Conservation (phyloP, 2,329 filamentous ascomycete genomes). For the Ophiostoma tasmaniense region DNA sequence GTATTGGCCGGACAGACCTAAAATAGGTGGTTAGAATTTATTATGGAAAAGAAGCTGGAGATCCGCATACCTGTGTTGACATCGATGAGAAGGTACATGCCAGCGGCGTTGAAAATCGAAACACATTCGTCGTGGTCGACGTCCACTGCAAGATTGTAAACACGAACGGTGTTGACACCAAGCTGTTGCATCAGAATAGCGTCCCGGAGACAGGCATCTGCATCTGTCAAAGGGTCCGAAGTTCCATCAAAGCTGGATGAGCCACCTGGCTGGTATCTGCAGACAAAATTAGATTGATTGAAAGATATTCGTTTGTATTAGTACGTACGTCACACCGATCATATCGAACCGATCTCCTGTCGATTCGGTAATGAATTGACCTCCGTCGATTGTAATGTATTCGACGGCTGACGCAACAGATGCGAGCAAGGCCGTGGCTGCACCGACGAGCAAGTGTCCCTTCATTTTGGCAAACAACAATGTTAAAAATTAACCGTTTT, state of each 20-base stretch:
- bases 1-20: conserved; percentile 62
- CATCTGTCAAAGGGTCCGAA: not conserved
- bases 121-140: conserved; percentile 77
- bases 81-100: conserved; percentile 94
- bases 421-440: not conserved
- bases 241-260: not conserved
- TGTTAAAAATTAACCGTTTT: too few species aligned
- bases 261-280: not conserved
- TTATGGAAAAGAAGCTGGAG: not conserved
- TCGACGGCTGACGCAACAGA: not conserved
- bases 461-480: too few species aligned
- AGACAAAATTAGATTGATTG: not conserved
- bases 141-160: conserved; percentile 81
- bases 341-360: not conserved
- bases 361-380: not conserved
- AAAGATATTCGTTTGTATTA: not conserved
- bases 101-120: conserved; percentile 68
- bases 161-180: conserved; percentile 73
- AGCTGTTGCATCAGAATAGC: not conserved
- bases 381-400: not conserved
- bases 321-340: not conserved
- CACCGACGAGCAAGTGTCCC: too few species aligned
- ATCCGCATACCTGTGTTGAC: conserved; percentile 37
- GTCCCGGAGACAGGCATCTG: not conserved
- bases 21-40: not conserved